Conservation (phyloP, 805 yeast genomes). For the Vanderwaltozyma verrucispora region DNA sequence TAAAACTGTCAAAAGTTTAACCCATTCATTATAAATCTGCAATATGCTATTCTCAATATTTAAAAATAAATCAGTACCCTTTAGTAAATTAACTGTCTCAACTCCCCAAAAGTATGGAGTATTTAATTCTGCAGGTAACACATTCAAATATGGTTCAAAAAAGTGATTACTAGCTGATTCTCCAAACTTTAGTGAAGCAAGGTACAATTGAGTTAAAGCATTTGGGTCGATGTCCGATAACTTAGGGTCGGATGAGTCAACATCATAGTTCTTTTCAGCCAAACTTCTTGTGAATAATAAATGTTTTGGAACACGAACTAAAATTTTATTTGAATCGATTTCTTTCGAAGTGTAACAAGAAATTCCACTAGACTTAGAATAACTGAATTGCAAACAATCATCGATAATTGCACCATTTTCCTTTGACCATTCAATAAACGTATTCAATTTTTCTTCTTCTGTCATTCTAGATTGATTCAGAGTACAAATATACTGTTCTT, state of each 20-base stretch:
- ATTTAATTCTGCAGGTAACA: constrained; percentile 39
- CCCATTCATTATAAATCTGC: constrained; percentile 53
- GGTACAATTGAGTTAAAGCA: constrained; percentile 28
- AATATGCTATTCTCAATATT: constrained; percentile 39
- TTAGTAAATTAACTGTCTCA: constrained; percentile 39
- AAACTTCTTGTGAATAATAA: constrained; percentile 30
- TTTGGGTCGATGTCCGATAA: constrained; percentile 20
- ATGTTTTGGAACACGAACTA: constrained; percentile 32
- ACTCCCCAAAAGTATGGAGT: constrained; percentile 61
- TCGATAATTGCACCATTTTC: constrained; percentile 32
- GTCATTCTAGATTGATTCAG: no score
- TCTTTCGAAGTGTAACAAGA: constrained; percentile 21
- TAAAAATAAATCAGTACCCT: constrained; percentile 62
- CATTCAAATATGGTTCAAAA: constrained; percentile 37
- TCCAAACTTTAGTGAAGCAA: constrained; percentile 36
- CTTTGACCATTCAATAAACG: constrained; percentile 30
- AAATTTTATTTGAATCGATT: constrained; percentile 5
- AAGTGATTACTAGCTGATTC: constrained; percentile 9
- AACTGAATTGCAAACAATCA: constrained; percentile 26
- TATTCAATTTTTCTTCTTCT: constrained; percentile 6
- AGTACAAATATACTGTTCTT: no score
- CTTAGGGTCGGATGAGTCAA: constrained; percentile 1
- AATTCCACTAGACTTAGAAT: constrained; percentile 26
- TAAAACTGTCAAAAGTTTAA: constrained; percentile 3
- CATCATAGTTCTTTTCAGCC: constrained; percentile 26